Conservation (phyloP, 2,329 filamentous ascomycete species). For the Cladosporium sp. region DNA sequence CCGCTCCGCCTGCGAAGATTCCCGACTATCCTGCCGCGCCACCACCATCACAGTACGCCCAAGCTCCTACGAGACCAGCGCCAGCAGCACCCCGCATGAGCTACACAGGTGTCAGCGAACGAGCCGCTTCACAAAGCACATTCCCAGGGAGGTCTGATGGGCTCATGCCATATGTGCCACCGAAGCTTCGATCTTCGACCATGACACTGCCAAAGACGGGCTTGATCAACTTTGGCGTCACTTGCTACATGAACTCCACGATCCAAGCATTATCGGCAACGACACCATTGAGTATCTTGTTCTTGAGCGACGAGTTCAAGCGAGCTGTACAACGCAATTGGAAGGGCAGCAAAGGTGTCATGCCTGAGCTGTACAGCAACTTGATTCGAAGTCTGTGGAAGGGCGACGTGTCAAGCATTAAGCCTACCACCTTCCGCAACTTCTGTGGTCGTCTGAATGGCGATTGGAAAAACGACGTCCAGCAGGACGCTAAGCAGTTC, state of each 20-base stretch:
- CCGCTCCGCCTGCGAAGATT: conserved; percentile 31
- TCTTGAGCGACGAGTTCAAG: conserved; percentile 62
- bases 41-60: conserved; percentile 53
- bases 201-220: conserved; percentile 64
- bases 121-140: conserved; percentile 39
- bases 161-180: conserved; percentile 47
- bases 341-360: conserved; percentile 64
- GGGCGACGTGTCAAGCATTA: conserved; percentile 50
- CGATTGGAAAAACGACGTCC: conserved; percentile 70
- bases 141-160: conserved; percentile 38
- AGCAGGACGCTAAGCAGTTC: conserved; percentile 93
- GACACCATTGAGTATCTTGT: conserved; percentile 61
- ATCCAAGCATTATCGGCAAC: conserved; percentile 82
- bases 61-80: conserved; percentile 58
- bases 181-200: conserved; percentile 45
- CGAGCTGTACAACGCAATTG: conserved; percentile 62
- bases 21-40: conserved; percentile 34
- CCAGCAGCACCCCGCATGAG: conserved; percentile 62
- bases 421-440: conserved; percentile 51
- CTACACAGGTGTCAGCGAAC: conserved; percentile 78
- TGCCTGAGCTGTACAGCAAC: conserved; percentile 63
- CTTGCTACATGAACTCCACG: conserved; percentile 91
- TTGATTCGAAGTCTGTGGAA: conserved; percentile 64
- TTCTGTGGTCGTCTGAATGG: conserved; percentile 65
- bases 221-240: conserved; percentile 75